Evolutionary conservation across 176 grass and related monocot genomes (phyloP).

Genomic region (Eragrostis curvula): DNA sequence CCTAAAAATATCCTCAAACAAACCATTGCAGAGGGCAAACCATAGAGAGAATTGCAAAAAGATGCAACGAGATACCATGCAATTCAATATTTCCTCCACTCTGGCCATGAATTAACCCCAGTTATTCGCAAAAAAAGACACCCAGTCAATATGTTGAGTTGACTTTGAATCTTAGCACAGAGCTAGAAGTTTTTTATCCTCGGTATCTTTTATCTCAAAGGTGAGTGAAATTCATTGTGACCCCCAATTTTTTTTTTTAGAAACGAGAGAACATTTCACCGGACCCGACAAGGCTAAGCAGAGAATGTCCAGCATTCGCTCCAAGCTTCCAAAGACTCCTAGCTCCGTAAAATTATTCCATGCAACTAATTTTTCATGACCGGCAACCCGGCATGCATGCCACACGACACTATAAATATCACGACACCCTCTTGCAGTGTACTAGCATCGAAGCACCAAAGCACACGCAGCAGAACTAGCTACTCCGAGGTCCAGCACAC

Average conservation of each 20-base stretch:
- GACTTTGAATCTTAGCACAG: background rate
- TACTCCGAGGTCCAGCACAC: background rate
- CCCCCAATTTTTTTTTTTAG: too few species aligned
- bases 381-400: background rate
- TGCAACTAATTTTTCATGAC: background rate
- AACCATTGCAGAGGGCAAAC: too few species aligned
- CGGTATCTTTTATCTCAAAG: conserved; percentile 14
- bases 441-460: too few species aligned
- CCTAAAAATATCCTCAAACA: too few species aligned
- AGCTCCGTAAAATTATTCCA: conserved; percentile 22
- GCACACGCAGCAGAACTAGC: background rate
- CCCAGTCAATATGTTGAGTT: background rate
- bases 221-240: background rate
- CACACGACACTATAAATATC: background rate
- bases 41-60: background rate
- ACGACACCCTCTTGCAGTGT: background rate
- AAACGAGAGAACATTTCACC: conserved; percentile 17
- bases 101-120: background rate
- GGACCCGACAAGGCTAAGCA: background rate
- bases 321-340: background rate
- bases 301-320: background rate
- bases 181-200: background rate
- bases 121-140: too few species aligned
- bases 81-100: background rate
- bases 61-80: too few species aligned